These are phyloP conservation scores for Pichia californica DNA, from an alignment of 805 yeast genomes.

Conservation along the genomic window DNA sequence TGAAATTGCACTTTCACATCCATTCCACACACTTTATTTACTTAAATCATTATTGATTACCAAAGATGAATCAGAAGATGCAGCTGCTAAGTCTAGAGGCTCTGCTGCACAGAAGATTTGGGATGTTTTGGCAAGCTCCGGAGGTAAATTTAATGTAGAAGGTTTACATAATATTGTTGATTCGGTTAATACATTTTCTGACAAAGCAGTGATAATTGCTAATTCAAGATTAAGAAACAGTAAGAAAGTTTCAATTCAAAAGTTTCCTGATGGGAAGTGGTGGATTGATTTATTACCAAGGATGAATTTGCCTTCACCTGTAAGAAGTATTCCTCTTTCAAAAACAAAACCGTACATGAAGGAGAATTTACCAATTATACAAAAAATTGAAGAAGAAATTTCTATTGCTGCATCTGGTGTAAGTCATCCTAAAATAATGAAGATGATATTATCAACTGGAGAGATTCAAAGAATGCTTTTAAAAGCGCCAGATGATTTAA, in stretches of 20 bases:
- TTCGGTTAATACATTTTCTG: slow-evolving; percentile 46
- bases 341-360: slow-evolving; percentile 36
- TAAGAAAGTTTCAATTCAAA: slow-evolving; percentile 27
- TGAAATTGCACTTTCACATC: slow-evolving; percentile 48
- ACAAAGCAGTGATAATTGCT: slow-evolving; percentile 46
- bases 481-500: slow-evolving; percentile 84
- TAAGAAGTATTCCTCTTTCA: slow-evolving; percentile 40
- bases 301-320: slow-evolving; percentile 59
- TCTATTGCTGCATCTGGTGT: slow-evolving; percentile 74
- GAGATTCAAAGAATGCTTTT: slow-evolving; percentile 49
- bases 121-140: slow-evolving; percentile 27
- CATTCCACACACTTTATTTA: slow-evolving; percentile 65
- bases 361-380: slow-evolving; percentile 28
- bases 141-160: slow-evolving; percentile 7
- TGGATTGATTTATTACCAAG: slow-evolving; percentile 50
- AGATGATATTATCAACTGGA: slow-evolving; percentile 53
- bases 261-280: slow-evolving; percentile 41
- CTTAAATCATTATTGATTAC: slow-evolving; percentile 47
- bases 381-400: slow-evolving; percentile 38
- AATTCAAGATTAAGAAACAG: slow-evolving; percentile 35
- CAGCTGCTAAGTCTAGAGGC: slow-evolving; percentile 38
- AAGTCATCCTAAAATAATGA: slow-evolving; percentile 78
- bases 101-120: slow-evolving; percentile 48
- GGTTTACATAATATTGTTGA: slow-evolving; percentile 24
- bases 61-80: slow-evolving; percentile 31